A percentile compares a stretch with the other conserved stretches of the same genome.
phyloP scores from a whole-genome alignment of 106 monocot genomes.

The Xerophyta viscosa region DNA sequence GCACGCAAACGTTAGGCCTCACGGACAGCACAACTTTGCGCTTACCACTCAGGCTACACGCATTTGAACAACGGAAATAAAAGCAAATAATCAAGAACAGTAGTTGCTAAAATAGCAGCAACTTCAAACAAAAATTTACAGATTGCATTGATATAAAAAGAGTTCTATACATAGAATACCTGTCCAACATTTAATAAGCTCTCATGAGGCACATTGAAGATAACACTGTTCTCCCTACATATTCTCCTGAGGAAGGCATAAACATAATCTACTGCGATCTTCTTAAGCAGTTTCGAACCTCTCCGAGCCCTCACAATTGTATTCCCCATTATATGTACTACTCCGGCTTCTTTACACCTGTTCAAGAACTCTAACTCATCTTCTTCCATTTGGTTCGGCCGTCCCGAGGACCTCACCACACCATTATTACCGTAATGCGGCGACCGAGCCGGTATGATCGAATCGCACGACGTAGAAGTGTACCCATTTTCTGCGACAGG shows the following conservation, averaged over 20 bases:
- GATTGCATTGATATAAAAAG: neutral
- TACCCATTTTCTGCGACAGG: neutral
- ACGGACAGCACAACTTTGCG: too few relatives aligned
- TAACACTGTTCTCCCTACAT: conserved; percentile 87
- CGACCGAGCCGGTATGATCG: conserved; percentile 32
- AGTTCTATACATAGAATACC: conserved; percentile 56
- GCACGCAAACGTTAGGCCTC: too few relatives aligned
- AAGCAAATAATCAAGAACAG: too few relatives aligned
- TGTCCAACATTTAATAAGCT: conserved; percentile 85
- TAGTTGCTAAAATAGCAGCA: too few relatives aligned
- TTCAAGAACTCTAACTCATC: conserved; percentile 79
- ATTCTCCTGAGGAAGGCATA: conserved; percentile 82
- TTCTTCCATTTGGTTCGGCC: conserved; percentile 15
- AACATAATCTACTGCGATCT: conserved; percentile 57
- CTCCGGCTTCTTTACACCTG: conserved; percentile 64
- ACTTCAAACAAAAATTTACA: neutral
- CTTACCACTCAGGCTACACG: too few relatives aligned
- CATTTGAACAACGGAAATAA: too few relatives aligned
- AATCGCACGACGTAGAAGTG: conserved; percentile 22
- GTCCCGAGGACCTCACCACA: conserved; percentile 8
- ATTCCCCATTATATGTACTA: conserved; percentile 89
- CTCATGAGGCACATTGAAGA: conserved; percentile 86
- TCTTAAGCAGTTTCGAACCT: conserved; percentile 50
- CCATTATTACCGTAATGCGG: neutral
- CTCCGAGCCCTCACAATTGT: conserved; percentile 67